Evolutionary conservation across 2,329 filamentous ascomycete species (phyloP).

Genomic region (Phialemoniopsis sp.): DNA sequence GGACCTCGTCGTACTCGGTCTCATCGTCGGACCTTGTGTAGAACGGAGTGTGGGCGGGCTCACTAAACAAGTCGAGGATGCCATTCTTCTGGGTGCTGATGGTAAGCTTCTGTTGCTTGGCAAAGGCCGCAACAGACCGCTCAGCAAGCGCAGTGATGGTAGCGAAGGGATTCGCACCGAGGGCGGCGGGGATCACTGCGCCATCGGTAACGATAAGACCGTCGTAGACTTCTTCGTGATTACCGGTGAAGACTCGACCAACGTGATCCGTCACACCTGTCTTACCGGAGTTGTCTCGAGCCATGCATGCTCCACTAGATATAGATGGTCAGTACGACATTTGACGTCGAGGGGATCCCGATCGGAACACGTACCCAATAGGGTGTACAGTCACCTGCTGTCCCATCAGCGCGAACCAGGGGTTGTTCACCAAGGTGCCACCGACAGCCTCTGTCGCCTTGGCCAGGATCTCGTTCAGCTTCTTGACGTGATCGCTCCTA

Average conservation of each 20-base stretch:
- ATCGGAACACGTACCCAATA: slow-evolving; percentile 42
- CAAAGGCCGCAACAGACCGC: slow-evolving; percentile 51
- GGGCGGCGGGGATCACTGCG: slow-evolving; percentile 55
- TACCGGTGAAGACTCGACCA: slow-evolving; percentile 55
- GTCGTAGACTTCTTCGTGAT: slow-evolving; percentile 42
- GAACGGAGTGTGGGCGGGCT: slow-evolving; percentile 32
- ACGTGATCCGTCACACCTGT: slow-evolving; percentile 58
- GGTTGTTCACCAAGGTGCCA: slow-evolving; percentile 55
- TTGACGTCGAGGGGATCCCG: no score
- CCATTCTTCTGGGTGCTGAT: slow-evolving; percentile 43
- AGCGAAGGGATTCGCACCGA: slow-evolving; percentile 64
- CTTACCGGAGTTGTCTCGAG: slow-evolving; percentile 49
- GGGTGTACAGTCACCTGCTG: slow-evolving; percentile 63
- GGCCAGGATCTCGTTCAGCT: slow-evolving; percentile 46
- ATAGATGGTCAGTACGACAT: no score
- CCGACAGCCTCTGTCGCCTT: slow-evolving; percentile 54
- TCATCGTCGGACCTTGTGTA: background rate
- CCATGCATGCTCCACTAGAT: slow-evolving; percentile 58
- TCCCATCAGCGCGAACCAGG: slow-evolving; percentile 51
- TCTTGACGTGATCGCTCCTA: slow-evolving; percentile 47
- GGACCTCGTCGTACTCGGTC: slow-evolving; percentile 7
- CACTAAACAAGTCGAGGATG: slow-evolving; percentile 49
- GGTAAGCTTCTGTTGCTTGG: slow-evolving; percentile 29
- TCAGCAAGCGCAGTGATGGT: slow-evolving; percentile 68
- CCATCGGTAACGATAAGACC: slow-evolving; percentile 61